These are phyloP conservation scores for Xylaria bambusicola DNA, from an alignment of 495 filamentous ascomycete genomes.

Conservation along the genomic window DNA sequence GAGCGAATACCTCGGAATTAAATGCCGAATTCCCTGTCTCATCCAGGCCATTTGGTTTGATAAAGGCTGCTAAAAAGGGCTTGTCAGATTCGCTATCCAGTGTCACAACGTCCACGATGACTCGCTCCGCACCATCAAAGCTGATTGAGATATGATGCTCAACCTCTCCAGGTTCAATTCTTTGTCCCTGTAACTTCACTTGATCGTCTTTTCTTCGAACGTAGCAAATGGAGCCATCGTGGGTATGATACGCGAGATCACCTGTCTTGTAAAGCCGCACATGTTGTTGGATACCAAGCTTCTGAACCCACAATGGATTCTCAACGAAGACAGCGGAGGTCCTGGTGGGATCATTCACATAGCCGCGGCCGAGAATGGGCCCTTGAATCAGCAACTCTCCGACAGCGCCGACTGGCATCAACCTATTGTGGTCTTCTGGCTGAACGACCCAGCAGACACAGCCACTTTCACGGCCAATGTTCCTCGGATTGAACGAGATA, in stretches of 20 bases:
- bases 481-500: too few relatives aligned
- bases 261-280: constrained; percentile 28
- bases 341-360: constrained; percentile 65
- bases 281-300: background rate
- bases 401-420: constrained; percentile 67
- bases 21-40: too few relatives aligned
- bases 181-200: constrained; percentile 43
- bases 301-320: background rate
- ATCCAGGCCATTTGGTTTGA: too few relatives aligned
- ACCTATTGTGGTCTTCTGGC: constrained; percentile 21
- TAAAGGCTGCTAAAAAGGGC: too few relatives aligned
- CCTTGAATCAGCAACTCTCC: constrained; percentile 80
- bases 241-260: constrained; percentile 58
- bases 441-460: background rate
- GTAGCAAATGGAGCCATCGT: constrained; percentile 55
- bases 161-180: constrained; percentile 53
- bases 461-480: too few relatives aligned
- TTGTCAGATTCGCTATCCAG: too few relatives aligned
- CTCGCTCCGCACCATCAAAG: too few relatives aligned
- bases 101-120: too few relatives aligned
- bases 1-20: too few relatives aligned
- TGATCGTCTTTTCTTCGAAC: constrained; percentile 40
- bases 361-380: constrained; percentile 51
- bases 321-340: constrained; percentile 54
- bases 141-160: constrained; percentile 50